Base-by-base conservation (phyloP, 306 rosid species). In the Geum urbanum region DNA sequence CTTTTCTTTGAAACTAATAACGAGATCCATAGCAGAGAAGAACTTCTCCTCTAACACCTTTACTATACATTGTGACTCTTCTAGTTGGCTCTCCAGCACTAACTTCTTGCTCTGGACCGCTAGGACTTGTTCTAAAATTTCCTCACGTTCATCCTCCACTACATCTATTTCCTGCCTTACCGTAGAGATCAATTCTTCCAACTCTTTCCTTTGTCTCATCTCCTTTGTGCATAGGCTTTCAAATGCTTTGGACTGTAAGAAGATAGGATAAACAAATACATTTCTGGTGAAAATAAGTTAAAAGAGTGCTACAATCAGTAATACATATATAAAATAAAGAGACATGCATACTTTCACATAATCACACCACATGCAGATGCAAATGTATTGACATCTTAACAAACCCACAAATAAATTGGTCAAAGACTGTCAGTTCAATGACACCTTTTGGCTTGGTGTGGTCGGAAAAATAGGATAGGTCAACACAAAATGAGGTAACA, bases 31-130 rank as follows among this genome's bases (percentile, higher is more conserved):
- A 18, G 98, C 97, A 72, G 88, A 79, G 61, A 94, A 27, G 62
- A 91, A 80, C 78, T 87, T 94, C 86, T 85, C 91, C 80, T 94
- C 98, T 80, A 91, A 83, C 81, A 87, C 95, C 74, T 82, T 44
- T 60, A 27, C 88, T 0, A 19, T 51, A 66, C 72, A 43, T 51
- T 80, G 82, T 57, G 87, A 82, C 74, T 87, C 88, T 51, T 66
- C 77, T 70, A 86, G 20, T 83, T 79, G 82, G 70, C 72, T 67
- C 63, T 61, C 81, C 27, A 88, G 88, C 10, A 51, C 62, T 64
- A 77, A 83, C 72, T 77, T 90, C 70, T 87, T 86, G 56, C 80
- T 82, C 76, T 67, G 74, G 72, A 84, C 82, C 72, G 53, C 77
- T 54, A 58, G 71, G 61, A 90, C 75, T 72, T 88, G 86, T 78